A percentile compares a stretch with the other conserved stretches of the same genome.
Conservation (phyloP, 2,329 filamentous ascomycete species). For the Dryadomyces quercivorus region DNA sequence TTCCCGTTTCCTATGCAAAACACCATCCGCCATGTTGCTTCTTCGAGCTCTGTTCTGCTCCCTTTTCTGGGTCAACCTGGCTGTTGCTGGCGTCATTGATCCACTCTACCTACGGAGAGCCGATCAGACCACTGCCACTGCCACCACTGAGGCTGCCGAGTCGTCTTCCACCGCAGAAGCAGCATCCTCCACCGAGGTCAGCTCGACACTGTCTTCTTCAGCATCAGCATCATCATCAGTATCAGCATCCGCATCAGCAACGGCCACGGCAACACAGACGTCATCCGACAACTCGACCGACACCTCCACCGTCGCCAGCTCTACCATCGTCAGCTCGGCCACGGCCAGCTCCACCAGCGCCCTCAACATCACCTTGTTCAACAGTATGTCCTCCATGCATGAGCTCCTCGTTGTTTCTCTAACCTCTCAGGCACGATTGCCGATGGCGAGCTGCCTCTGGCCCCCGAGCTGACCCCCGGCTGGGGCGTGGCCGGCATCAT, state of each 20-base stretch:
- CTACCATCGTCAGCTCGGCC: neutral
- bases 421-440: constrained; percentile 24
- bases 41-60: constrained; percentile 8
- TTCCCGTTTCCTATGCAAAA: neutral
- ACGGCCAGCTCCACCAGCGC: neutral
- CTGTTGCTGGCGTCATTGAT: constrained; percentile 9
- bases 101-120: constrained; percentile 8
- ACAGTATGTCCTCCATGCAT: constrained; percentile 13
- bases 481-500: constrained; percentile 69
- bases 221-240: neutral
- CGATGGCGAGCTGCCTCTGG: constrained; percentile 51
- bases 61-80: constrained; percentile 9
- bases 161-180: neutral
- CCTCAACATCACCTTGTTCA: constrained; percentile 9
- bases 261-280: neutral
- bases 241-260: neutral
- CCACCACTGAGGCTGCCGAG: neutral
- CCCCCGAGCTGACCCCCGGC: constrained; percentile 66
- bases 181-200: neutral
- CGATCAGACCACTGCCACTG: neutral
- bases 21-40: neutral
- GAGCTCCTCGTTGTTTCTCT: neutral
- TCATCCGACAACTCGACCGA: neutral
- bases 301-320: neutral
- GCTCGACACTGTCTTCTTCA: neutral